Base-by-base conservation (phyloP, 2,329 filamentous ascomycete species). In the Amesomyces nigricolor region DNA sequence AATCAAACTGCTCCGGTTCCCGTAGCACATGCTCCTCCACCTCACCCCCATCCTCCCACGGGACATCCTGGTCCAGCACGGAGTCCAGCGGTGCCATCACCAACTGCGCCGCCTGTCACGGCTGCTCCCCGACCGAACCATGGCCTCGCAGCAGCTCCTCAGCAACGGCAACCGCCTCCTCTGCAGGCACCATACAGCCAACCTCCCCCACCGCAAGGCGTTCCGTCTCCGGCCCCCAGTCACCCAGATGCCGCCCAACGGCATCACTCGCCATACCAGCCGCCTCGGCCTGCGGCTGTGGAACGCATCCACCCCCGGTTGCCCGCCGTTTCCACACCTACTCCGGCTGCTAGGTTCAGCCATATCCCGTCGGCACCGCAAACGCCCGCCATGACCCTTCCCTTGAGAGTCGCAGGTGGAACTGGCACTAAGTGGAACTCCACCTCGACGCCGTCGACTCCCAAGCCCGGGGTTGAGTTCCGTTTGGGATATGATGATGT, bases 371-470 rank as follows among this genome's bases (percentile, higher is more conserved):
- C 58, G 1, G 54, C 58, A 10, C 61, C 62, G 6, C 64, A 65
- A 40, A 67, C 64, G 11, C 61, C 61, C 14, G 49, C 51, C 17
- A 51, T 50, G 22, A 26, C n/a, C 32, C 52, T 59, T 54, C 51
- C 52, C 11, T 16, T 26, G 4, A 54, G 53, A 26, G 16, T 63
- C 17, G 47, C 53, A 9, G 63, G 17, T 3, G 69, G 68, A 9
- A 71, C 65, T 56, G 81, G 79, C 44, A 86, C 83, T 0, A 79
- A 78, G 63, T 86, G 83, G 82, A 79, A 74, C 2, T 71, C 78
- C 14, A 75, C 73, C 5, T 76, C 79, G 6, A 82, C 80, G 1
- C 78, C 80, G 4, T 81, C 81, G 4, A 86, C 83, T 1, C 83
- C 83, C 2, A 67, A 68, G 4, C 63, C 62, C 29, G 67, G 64